Evolutionary conservation across 345 rosid species (phyloP).

Genomic region (Chamaenerion angustifolium): DNA sequence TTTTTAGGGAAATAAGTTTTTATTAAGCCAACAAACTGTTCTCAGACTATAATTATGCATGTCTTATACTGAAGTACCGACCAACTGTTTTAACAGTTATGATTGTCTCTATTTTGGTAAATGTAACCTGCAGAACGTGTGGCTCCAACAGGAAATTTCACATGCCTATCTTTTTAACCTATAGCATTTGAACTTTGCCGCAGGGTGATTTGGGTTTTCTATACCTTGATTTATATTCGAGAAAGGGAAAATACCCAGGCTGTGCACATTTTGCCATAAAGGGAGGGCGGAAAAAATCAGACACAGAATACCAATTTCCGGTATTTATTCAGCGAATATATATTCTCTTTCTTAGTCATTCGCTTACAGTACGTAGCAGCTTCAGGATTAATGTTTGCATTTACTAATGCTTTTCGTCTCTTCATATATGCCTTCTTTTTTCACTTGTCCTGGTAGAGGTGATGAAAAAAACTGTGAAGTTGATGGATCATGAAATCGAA

Average conservation of each 20-base stretch:
- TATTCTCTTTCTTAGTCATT: not conserved
- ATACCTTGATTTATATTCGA: slow-evolving; percentile 77
- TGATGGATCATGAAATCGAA: not conserved
- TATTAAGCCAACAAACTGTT: not conserved
- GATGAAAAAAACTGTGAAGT: too few relatives aligned
- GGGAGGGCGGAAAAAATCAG: slow-evolving; percentile 80
- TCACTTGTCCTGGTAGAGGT: too few relatives aligned
- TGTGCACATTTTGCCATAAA: slow-evolving; percentile 90
- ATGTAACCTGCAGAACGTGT: too few relatives aligned
- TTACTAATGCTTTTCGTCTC: too few relatives aligned
- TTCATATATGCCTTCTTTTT: too few relatives aligned
- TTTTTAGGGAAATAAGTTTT: not conserved
- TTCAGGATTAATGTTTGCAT: too few relatives aligned
- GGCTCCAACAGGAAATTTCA: too few relatives aligned
- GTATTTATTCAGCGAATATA: slow-evolving; percentile 26
- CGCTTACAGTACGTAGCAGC: not conserved
- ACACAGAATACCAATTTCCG: slow-evolving; percentile 82
- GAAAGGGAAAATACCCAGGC: slow-evolving; percentile 87
- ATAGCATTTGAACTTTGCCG: slow-evolving; percentile 12
- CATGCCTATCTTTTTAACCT: slow-evolving; percentile 2
- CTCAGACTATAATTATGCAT: too few relatives aligned
- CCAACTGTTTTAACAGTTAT: too few relatives aligned
- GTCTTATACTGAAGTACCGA: too few relatives aligned
- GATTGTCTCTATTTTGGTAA: too few relatives aligned
- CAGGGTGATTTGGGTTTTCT: slow-evolving; percentile 90